Base-by-base conservation (phyloP, 768 basidiomycete genomes). In the Dioszegia crocea region DNA sequence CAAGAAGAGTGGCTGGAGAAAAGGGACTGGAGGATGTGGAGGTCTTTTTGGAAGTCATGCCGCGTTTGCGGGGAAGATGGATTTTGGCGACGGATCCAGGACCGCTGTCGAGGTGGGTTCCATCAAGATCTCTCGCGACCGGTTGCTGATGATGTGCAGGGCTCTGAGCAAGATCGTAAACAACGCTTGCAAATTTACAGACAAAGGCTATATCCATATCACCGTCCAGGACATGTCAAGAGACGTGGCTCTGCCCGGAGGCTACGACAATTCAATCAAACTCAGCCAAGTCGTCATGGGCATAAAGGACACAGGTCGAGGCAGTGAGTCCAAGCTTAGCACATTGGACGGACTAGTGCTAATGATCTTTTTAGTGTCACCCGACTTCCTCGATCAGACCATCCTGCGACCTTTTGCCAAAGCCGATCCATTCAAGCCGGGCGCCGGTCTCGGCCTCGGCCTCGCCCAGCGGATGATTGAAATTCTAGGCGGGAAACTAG, bases 401-500 rank as follows among this genome's bases (percentile, higher is more conserved):
- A 57, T 74, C 4, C 62, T 67, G 11, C 47, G 60, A 5, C 72
- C 72, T 0, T 74, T 74, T 38, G 48, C 67, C 14, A 73, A 73
- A 39, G 68, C 66, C 17, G 69, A 76, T 51, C 62, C 66, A 12
- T 66, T 71, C 49, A 70, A 48, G 45, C 59, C 72, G 14, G 74
- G 72, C 16, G 66, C 70, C 12, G 74, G 74, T 17, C 62, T 76
- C 5, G 70, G 70, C 36, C 52, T 76, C 2, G 63, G 64, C 43
- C 60, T 76, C 3, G 70, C 72, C 16, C 67, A 72, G 26, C 55
- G 75, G 2, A 73, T 73, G 67, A 67, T 76, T 23, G 70, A 76
- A 27, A 52, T 76, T 3, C 66, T 76, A 11, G 75, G 72, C n/a
- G 75, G 75, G 2, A 71, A 66, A 40, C 36, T 76, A 4, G 67